Percentiles rank a stretch among this genome's conserved stretches.
Evolutionary conservation across 192 early-diverging fungal species (phyloP).

Genomic region (Allomyces arbusculus): DNA sequence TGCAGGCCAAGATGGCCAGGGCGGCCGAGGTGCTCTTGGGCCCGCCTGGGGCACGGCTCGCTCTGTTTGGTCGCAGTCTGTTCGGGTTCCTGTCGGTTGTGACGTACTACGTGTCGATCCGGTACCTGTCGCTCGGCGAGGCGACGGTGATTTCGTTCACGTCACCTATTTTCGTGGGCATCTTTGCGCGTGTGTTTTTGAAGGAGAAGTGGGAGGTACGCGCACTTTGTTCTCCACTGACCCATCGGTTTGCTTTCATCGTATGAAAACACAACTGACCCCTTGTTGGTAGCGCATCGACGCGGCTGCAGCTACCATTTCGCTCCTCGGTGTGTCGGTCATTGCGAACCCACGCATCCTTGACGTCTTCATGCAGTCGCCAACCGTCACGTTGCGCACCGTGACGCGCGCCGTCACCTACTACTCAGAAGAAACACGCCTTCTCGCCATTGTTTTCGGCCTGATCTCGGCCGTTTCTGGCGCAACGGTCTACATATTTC

Average conservation of each 20-base stretch:
- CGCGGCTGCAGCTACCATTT: not conserved
- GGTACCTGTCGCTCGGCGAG: not conserved
- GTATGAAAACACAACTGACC: not conserved
- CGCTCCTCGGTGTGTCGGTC: not conserved
- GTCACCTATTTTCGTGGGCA: not conserved
- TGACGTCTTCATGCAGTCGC: not conserved
- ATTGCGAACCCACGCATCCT: not conserved
- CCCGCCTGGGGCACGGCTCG: not conserved
- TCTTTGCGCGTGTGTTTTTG: not conserved
- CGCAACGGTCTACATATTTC: not conserved
- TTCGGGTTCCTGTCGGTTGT: not conserved
- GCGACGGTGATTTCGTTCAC: not conserved
- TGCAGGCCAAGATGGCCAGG: no score
- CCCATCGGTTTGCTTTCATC: no score
- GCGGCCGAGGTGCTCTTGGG: no score
- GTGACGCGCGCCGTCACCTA: no score
- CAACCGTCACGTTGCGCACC: not conserved
- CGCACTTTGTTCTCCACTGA: not conserved
- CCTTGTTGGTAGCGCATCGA: not conserved
- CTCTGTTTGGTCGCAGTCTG: not conserved
- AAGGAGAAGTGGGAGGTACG: not conserved
- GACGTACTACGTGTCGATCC: not conserved
- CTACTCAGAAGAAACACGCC: not conserved
- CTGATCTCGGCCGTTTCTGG: not conserved
- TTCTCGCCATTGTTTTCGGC: not conserved